These are phyloP conservation scores for Sphaerosporella brunnea DNA, from an alignment of 495 filamentous ascomycete species.

Conservation along the genomic window DNA sequence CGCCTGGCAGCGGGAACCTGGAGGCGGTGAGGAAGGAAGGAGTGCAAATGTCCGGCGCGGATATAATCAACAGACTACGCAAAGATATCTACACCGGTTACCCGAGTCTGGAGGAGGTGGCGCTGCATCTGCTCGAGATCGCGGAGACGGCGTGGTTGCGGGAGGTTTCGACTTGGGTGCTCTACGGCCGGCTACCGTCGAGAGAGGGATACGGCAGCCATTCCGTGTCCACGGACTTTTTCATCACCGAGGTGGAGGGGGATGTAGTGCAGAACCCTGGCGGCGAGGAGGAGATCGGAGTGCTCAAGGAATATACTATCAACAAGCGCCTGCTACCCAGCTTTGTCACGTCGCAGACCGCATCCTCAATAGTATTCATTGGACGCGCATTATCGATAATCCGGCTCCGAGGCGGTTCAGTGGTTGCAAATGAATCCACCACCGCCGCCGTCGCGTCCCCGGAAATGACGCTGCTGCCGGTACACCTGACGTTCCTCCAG, in stretches of 20 bases:
- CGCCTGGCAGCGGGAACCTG: conserved; percentile 22
- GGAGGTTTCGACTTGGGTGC: conserved; percentile 70
- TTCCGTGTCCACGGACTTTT: conserved; percentile 48
- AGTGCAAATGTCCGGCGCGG: conserved; percentile 39
- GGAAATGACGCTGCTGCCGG: conserved; percentile 46
- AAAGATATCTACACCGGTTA: conserved; percentile 72
- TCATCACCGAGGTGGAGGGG: conserved; percentile 36
- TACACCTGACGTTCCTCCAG: conserved; percentile 57
- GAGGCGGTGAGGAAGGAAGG: conserved; percentile 19
- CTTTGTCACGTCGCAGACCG: conserved; percentile 59
- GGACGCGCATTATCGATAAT: conserved; percentile 77
- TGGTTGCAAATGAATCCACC: conserved; percentile 6
- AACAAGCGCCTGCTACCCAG: conserved; percentile 44
- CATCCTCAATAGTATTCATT: conserved; percentile 73
- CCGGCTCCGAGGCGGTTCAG: conserved; percentile 32
- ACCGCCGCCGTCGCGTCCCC: conserved; percentile 32
- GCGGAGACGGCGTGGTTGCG: conserved; percentile 86
- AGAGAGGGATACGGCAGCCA: conserved; percentile 35
- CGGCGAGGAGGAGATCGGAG: conserved; percentile 28
- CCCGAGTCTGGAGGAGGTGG: conserved; percentile 58
- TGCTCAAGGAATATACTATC: conserved; percentile 35
- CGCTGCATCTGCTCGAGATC: conserved; percentile 46
- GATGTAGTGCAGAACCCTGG: conserved; percentile 27
- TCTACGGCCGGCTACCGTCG: conserved; percentile 65
- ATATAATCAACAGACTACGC: conserved; percentile 58